Evolutionary conservation across 1,139 yeast species (phyloP), one percentile per base, ranked within the genome.

Genomic region (Yamadazyma dendronema): DNA sequence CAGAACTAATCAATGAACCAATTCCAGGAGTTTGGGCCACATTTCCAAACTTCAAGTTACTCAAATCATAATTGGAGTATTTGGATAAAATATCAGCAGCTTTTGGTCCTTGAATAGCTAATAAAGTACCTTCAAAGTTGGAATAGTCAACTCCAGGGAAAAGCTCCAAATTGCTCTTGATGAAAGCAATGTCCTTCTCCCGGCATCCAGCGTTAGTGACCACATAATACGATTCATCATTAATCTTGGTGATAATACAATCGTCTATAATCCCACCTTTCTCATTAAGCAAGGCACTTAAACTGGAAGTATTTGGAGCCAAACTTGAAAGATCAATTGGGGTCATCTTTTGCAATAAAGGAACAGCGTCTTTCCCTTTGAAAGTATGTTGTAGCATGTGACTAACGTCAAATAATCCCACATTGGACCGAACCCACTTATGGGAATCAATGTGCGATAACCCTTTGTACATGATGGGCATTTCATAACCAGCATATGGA

Each of bases 161-260:
- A 2, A 62, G 64, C 4, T 52, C 38, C 36, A 81, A 61, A 52
- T 83, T 83, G 2, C 62, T 54, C 33, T 70, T 65, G 50, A 92
- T 67, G 54, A 86, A 90, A 13, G 64, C 65, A 28, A 79, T 59
- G 56, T 90, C 97, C 57, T 85, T 83, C 3, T 77, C 92, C 44
- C 95, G 74, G 54, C 97, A 86, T 5, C 96, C 97, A 5, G 98
- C 98, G 59, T 92, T 92, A 36, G 97, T 90, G n/a, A 92, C 98
- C 56, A 92, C 79, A 59, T 89, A 89, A 59, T 74, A 90, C 25
- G 78, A 76, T 45, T 83, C 77, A n/a, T 84, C 84, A 3, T 72
- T 81, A 48, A 84, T 92, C 59, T 85, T 89, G 43, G 96, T 86
- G 53, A 92, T 81, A 48, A 92, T 87, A 39, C 95, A 84, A 59